Evolutionary conservation across 768 basidiomycete species (phyloP).

Genomic region (Boletus rex-veris): DNA sequence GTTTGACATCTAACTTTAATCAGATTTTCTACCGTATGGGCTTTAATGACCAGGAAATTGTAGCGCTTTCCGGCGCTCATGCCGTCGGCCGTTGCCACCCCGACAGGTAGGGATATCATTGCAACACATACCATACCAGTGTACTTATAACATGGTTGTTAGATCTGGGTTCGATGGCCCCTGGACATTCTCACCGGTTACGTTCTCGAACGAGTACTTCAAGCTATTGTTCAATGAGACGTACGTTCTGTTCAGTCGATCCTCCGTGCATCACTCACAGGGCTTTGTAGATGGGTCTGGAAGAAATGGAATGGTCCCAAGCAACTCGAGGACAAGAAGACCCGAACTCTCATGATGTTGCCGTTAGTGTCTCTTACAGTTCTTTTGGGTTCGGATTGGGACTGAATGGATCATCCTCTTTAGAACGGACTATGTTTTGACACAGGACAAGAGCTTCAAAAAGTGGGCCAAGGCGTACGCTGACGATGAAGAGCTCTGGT

Average conservation of each 20-base stretch:
- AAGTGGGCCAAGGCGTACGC: conserved; percentile 87
- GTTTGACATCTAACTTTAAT: neutral
- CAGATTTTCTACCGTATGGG: conserved; percentile 77
- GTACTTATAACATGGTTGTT: neutral
- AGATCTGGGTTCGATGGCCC: conserved; percentile 83
- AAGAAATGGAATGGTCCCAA: conserved; percentile 93
- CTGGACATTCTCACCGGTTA: conserved; percentile 94
- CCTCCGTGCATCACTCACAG: neutral
- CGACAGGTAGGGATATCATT: conserved; percentile 49
- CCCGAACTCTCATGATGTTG: conserved; percentile 89
- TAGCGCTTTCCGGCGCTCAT: conserved; percentile 91
- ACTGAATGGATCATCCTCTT: neutral
- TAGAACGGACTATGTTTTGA: conserved; percentile 84
- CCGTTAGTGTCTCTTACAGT: conserved; percentile 53
- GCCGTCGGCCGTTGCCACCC: conserved; percentile 94
- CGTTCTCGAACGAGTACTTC: conserved; percentile 83
- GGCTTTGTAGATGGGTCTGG: conserved; percentile 71
- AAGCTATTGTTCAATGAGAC: conserved; percentile 84
- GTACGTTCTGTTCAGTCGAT: conserved; percentile 33
- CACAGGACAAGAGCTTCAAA: conserved; percentile 90
- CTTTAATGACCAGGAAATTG: conserved; percentile 97
- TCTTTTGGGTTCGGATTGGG: neutral
- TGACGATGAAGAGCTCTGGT: conserved; percentile 79
- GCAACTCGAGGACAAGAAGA: conserved; percentile 91
- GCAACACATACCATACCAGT: neutral